These are phyloP conservation scores for Rhizoctonia solani DNA, from an alignment of 1,284 basidiomycete species.

Conservation along the genomic window DNA sequence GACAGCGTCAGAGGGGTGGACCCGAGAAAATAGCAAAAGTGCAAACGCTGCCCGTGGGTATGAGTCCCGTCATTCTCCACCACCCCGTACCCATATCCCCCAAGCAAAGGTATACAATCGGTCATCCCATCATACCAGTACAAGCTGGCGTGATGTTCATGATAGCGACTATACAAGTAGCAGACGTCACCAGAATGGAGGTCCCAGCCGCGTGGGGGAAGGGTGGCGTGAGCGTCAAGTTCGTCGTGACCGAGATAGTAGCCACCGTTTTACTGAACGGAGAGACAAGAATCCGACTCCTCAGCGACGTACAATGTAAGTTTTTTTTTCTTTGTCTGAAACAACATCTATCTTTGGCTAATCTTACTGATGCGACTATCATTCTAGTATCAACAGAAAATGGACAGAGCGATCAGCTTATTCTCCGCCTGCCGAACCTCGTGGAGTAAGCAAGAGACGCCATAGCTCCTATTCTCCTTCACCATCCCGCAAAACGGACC, in stretches of 20 bases:
- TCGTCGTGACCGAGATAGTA: constrained; percentile 21
- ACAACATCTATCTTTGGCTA: background rate
- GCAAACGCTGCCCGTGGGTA: constrained; percentile 18
- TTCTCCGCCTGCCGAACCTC: constrained; percentile 20
- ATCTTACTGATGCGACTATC: background rate
- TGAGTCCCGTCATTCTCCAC: constrained; percentile 2
- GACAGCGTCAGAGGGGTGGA: constrained; percentile 32
- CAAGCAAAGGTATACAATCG: constrained; percentile 32
- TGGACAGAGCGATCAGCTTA: constrained; percentile 7
- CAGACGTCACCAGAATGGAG: constrained; percentile 15
- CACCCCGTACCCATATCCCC: constrained; percentile 16
- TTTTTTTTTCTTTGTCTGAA: background rate
- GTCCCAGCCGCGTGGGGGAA: constrained; percentile 31
- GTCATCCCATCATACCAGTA: constrained; percentile 10
- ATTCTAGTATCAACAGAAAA: background rate
- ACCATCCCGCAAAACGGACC: constrained; percentile 30
- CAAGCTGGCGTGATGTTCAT: constrained; percentile 26
- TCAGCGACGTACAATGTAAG: constrained; percentile 24
- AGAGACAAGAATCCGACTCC: constrained; percentile 23
- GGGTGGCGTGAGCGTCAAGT: constrained; percentile 32
- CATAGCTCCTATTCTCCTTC: constrained; percentile 30
- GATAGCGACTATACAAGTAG: background rate
- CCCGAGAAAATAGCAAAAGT: constrained; percentile 33
- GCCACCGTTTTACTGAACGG: constrained; percentile 18
- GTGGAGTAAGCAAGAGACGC: constrained; percentile 17